Conservation (phyloP, 805 yeast species). For the Saccharomycopsis malanga region DNA sequence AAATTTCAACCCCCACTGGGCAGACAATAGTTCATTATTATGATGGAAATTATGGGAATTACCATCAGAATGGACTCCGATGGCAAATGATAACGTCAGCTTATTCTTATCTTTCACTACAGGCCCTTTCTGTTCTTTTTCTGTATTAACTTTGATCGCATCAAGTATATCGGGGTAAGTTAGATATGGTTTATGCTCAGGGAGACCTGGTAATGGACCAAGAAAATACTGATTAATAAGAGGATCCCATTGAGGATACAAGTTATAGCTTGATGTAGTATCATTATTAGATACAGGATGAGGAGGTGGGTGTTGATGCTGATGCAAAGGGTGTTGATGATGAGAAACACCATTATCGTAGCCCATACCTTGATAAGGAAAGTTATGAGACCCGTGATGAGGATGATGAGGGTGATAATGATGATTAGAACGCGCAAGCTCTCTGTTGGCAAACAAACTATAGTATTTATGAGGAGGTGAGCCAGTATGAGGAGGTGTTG, state of each 20-base stretch:
- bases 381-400: neutral
- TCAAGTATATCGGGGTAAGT: slow-evolving; percentile 55
- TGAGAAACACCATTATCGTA: neutral
- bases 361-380: neutral
- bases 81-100: slow-evolving; percentile 26
- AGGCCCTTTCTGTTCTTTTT: neutral
- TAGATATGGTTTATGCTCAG: slow-evolving; percentile 32
- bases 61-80: slow-evolving; percentile 26
- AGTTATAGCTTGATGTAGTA: slow-evolving; percentile 19
- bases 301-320: neutral
- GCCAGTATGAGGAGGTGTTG: slow-evolving; percentile 8
- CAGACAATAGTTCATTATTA: slow-evolving; percentile 1
- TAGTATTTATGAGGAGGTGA: neutral
- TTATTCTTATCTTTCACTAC: slow-evolving; percentile 9
- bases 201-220: slow-evolving; percentile 38
- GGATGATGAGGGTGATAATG: neutral
- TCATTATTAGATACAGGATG: neutral
- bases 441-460: neutral
- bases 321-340: neutral
- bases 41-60: neutral
- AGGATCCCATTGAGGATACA: slow-evolving; percentile 44
- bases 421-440: neutral
- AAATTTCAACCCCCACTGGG: slow-evolving; percentile 36
- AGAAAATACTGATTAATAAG: slow-evolving; percentile 61
- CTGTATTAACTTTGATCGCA: slow-evolving; percentile 3